phyloP scores from a whole-genome alignment of 176 grass and related monocot species.

The Oryza longistaminata region DNA sequence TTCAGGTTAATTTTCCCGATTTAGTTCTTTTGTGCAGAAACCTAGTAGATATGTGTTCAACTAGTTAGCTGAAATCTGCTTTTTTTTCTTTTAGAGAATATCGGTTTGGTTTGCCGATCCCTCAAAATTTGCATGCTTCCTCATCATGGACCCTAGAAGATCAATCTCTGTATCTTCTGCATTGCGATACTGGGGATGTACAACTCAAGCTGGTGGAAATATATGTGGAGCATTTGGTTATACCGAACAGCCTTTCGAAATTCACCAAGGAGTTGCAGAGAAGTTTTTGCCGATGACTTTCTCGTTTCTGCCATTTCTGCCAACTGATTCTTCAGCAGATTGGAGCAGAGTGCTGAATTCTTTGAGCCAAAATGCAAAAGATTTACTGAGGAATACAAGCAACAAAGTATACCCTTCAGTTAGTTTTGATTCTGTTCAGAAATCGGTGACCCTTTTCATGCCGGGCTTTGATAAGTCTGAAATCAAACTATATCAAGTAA shows the following conservation, averaged over 20 bases:
- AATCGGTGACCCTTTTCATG: slow-evolving; percentile 76
- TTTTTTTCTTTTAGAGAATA: slow-evolving; percentile 55
- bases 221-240: slow-evolving; percentile 84
- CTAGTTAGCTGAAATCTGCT: slow-evolving; percentile 2
- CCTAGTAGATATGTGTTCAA: background rate
- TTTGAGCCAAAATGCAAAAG: slow-evolving; percentile 55
- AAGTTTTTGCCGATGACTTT: slow-evolving; percentile 74
- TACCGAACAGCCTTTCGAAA: slow-evolving; percentile 50
- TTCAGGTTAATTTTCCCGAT: slow-evolving; percentile 51
- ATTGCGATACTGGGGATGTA: slow-evolving; percentile 90
- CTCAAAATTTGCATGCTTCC: slow-evolving; percentile 82
- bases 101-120: slow-evolving; percentile 59
- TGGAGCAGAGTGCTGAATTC: slow-evolving; percentile 44
- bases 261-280: slow-evolving; percentile 45
- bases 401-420: slow-evolving; percentile 49
- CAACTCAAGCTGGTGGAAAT: slow-evolving; percentile 79
- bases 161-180: slow-evolving; percentile 59
- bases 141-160: slow-evolving; percentile 65
- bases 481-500: slow-evolving; percentile 88
- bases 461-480: slow-evolving; percentile 93
- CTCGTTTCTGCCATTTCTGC: slow-evolving; percentile 60
- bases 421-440: slow-evolving; percentile 74
- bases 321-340: slow-evolving; percentile 41
- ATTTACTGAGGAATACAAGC: slow-evolving; percentile 41
- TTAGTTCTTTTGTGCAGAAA: background rate